Evolutionary conservation across 1,284 basidiomycete species (phyloP), one percentile per base, ranked within the genome.

Genomic region (Pseudozyma thailandica): DNA sequence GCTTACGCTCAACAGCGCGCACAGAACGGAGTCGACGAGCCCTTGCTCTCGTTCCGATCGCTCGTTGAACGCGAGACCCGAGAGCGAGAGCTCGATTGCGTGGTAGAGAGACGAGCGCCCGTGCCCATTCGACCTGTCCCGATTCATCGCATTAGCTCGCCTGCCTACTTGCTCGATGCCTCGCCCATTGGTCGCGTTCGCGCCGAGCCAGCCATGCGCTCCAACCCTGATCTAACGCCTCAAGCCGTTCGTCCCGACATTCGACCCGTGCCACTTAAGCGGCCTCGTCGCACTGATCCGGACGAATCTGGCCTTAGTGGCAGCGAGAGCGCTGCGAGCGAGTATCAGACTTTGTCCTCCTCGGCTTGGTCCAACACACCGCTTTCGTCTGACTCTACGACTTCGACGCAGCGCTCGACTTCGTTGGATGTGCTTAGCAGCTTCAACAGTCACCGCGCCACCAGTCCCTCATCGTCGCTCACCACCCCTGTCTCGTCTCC

Each of bases 1-100:
- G 46, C 33, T 1, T 25, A 18, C 31, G 38, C 44, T 13, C 59
- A 42, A 6, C 16, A 16, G 7, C n/a, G 7, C 5, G 38, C 8
- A 21, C 27, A 48, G 31, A 35, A 44, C 37, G 23, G 25, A 15
- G 21, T 23, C 47, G 12, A 37, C 6, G 27, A n/a, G 26, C 23
- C 51, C 18, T 38, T 42, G 18, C 43, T 55, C 5, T 62, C 65
- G 21, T 69, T 69, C 30, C 31, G 58, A 21, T 52, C 42, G 18
- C 61, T 72, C 12, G 54, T 72, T 25, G 69, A 72, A n/a, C 51
- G 53, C 23, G 69, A 72, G 59, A 62, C 61, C 3, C 61, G 54
- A 38, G 60, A 70, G 28, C 66, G 61, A 16, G 55, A 63, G 43
- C 46, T 50, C 15, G 58, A 64, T 25, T 26, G 47, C 45, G 18